Conservation (phyloP, 495 filamentous ascomycete genomes). For the Neurospora tetraspora region DNA sequence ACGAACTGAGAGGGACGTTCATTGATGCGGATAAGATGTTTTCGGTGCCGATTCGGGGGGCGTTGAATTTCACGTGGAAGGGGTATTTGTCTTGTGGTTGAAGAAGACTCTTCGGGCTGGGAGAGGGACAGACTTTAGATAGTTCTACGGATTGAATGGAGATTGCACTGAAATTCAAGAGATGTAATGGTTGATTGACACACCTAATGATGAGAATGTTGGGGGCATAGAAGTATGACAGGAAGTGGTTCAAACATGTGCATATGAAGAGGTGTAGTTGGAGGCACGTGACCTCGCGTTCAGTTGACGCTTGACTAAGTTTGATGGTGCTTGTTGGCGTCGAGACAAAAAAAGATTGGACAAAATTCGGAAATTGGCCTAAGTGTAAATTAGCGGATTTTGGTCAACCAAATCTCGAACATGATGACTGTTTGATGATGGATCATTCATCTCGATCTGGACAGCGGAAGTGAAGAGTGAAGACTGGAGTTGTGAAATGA, state of each 20-base stretch:
- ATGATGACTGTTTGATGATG: not conserved
- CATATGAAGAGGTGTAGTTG: not conserved
- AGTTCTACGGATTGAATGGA: too few species aligned
- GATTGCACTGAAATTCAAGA: too few species aligned
- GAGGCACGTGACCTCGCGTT: not conserved
- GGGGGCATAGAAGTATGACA: too few species aligned
- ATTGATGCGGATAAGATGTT: conserved; percentile 1
- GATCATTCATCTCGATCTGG: not conserved
- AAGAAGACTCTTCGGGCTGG: not conserved
- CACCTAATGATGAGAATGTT: too few species aligned
- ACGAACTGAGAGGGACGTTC: not conserved
- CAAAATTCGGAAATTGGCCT: not conserved
- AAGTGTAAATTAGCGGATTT: not conserved
- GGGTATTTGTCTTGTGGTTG: not conserved
- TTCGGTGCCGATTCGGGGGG: not conserved
- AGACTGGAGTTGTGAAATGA: not conserved
- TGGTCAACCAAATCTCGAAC: not conserved
- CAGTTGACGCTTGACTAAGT: fast-evolving
- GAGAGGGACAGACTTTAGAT: too few species aligned
- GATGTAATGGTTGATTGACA: too few species aligned
- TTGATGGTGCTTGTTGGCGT: not conserved
- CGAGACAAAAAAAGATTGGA: not conserved
- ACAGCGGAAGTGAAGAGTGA: not conserved
- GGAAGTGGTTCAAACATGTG: too few species aligned
- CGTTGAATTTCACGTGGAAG: not conserved